Conservation (phyloP, 139 green algal species). For the Protoeuglena noctilucae region DNA sequence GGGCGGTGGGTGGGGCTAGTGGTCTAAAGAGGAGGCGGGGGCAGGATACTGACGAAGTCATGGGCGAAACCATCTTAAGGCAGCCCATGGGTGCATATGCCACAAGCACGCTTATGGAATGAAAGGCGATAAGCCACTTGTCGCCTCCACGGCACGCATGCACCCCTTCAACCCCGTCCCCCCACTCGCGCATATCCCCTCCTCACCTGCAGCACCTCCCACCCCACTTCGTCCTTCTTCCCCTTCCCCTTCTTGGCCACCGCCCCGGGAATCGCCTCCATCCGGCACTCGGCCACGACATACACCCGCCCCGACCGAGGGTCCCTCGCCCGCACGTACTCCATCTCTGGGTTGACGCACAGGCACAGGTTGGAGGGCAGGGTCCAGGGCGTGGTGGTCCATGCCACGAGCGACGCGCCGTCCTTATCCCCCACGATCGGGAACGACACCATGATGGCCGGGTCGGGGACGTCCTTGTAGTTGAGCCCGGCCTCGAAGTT, state of each 20-base stretch:
- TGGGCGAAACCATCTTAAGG: no score
- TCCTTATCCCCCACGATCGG: constrained; percentile 52
- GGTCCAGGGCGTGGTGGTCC: constrained; percentile 95
- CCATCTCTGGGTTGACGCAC: constrained; percentile 84
- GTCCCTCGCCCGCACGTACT: constrained; percentile 65
- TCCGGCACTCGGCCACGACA: constrained; percentile 69
- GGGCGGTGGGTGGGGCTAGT: not conserved
- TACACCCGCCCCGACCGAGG: constrained; percentile 57
- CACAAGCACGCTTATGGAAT: no score
- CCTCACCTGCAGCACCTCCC: constrained; percentile 1
- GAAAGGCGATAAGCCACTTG: no score
- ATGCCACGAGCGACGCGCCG: constrained; percentile 68
- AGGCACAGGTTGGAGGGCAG: constrained; percentile 93
- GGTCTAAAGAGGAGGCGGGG: not conserved
- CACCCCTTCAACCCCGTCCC: no score
- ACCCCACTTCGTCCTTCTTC: constrained; percentile 23
- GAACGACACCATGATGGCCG: constrained; percentile 62
- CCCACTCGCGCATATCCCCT: no score
- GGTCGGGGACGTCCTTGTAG: constrained; percentile 84
- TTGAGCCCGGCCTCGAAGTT: constrained; percentile 98
- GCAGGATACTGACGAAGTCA: no score
- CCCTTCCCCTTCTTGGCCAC: constrained; percentile 60
- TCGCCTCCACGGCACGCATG: no score
- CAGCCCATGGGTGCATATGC: no score
- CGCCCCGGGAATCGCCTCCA: constrained; percentile 66